These are phyloP conservation scores for Clarkia xantiana DNA, from an alignment of 345 rosid species.

Conservation along the genomic window DNA sequence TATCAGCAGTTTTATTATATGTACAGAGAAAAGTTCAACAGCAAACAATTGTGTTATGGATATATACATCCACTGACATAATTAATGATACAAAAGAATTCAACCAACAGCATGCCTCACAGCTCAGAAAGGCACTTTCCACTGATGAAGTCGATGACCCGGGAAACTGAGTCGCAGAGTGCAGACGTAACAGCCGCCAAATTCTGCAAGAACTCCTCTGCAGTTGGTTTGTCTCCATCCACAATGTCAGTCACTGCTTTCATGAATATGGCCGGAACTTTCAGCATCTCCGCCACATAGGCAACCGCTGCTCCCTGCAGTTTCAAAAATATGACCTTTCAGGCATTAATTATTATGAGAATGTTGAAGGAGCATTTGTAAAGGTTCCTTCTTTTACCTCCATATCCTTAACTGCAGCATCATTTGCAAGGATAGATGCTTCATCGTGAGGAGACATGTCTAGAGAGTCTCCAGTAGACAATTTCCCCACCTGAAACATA, in stretches of 20 bases:
- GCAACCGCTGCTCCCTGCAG: slow-evolving; percentile 78
- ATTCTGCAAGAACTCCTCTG: slow-evolving; percentile 74
- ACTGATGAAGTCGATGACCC: slow-evolving; percentile 48
- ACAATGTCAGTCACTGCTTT: slow-evolving; percentile 78
- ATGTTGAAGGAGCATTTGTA: too few relatives aligned
- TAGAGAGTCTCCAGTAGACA: slow-evolving; percentile 93
- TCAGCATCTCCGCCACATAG: slow-evolving; percentile 60
- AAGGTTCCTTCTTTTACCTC: neutral
- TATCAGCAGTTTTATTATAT: too few relatives aligned
- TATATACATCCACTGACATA: too few relatives aligned
- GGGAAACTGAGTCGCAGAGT: slow-evolving; percentile 42
- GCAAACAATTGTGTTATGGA: too few relatives aligned
- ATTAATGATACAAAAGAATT: too few relatives aligned
- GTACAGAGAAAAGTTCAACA: too few relatives aligned
- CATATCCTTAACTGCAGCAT: slow-evolving; percentile 68
- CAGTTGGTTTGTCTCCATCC: slow-evolving; percentile 73
- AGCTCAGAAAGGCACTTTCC: slow-evolving; percentile 65
- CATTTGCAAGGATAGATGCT: slow-evolving; percentile 57
- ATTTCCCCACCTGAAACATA: slow-evolving; percentile 46
- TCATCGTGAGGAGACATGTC: slow-evolving; percentile 81
- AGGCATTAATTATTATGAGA: too few relatives aligned
- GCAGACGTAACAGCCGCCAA: slow-evolving; percentile 52
- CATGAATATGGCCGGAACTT: slow-evolving; percentile 67
- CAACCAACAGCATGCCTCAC: too few relatives aligned
- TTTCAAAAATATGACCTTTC: neutral